Evolutionary conservation across 106 monocot genomes (phyloP), one percentile per base, ranked within the genome.

Genomic region (Phalaenopsis aphrodite): DNA sequence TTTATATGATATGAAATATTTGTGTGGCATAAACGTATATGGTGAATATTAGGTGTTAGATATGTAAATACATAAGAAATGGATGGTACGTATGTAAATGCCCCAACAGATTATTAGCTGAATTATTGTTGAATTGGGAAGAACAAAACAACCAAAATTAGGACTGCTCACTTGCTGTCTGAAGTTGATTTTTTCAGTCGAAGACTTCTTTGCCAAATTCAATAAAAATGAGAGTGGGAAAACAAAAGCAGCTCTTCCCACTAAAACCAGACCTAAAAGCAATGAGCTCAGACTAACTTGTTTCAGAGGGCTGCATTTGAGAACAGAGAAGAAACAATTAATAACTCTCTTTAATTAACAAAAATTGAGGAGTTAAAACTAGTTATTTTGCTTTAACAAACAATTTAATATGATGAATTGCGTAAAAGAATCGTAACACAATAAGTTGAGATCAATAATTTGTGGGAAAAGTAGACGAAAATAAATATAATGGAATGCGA

Each of bases 181-280:
- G 36, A 83, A 75, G 46, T 76, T 83, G 79, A 86, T 86, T 65
- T 80, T 86, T 37, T 71, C 76, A 42, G 47, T 12, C 11, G 77
- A 78, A 38, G 85, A 78, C 43, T 81, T 85, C 67, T 85, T 85
- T 21, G 75, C 76, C 67, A 85, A 78, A 65, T 88, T 88, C 1
- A 81, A 83, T 30, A 88, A 14, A 21, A 78, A 85, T 56, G 88
- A 88, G 39, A 88, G 83, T 45, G 88, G 88, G 83, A 88, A 88
- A 75, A 88, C 83, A 75, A 88, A 88, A 39, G 83, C 85, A 37
- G 88, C 85, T 83, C 88, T 85, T 83, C 85, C 83, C 74, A 83
- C 55, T 85, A 88, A 81, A 48, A 88, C 85, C 81, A 88, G 43
- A 37, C 77, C 80, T 46, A 88, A 5, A 38, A 88, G 75, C 64